Conservation (phyloP, 1,139 yeast species). For the Saccharomyces hybrid region DNA sequence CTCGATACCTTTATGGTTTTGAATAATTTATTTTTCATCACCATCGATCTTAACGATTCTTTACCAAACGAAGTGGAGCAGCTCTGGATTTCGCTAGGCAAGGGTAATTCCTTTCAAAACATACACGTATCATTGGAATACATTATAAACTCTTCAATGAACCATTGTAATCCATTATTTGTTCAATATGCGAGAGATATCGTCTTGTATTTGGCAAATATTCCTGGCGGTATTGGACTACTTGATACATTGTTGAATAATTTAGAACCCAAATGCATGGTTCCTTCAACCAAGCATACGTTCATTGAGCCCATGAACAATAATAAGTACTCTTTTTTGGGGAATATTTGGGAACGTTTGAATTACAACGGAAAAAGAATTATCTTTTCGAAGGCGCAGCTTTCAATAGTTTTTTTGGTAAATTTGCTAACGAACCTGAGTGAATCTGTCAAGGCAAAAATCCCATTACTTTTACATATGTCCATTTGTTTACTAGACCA, state of each 20-base stretch:
- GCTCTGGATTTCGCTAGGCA: conserved; percentile 86
- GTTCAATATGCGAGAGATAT: conserved; percentile 77
- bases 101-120: conserved; percentile 56
- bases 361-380: conserved; percentile 60
- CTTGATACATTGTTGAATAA: conserved; percentile 57
- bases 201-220: conserved; percentile 56
- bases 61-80: conserved; percentile 87
- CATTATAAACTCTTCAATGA: conserved; percentile 59
- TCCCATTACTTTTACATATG: conserved; percentile 75
- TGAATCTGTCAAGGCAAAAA: conserved; percentile 46
- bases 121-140: conserved; percentile 67
- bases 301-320: conserved; percentile 23
- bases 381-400: conserved; percentile 78
- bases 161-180: conserved; percentile 61
- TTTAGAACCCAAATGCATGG: conserved; percentile 79
- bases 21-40: conserved; percentile 74
- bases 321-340: conserved; percentile 57
- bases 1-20: conserved; percentile 65
- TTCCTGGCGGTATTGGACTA: conserved; percentile 32
- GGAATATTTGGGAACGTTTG: conserved; percentile 54
- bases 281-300: conserved; percentile 49
- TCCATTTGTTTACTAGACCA: conserved; percentile 80
- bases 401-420: conserved; percentile 75
- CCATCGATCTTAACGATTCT: conserved; percentile 62
- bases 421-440: conserved; percentile 62